Evolutionary conservation across 352 stramenopile species (phyloP).

Genomic region (Globisporangium perplexum): DNA sequence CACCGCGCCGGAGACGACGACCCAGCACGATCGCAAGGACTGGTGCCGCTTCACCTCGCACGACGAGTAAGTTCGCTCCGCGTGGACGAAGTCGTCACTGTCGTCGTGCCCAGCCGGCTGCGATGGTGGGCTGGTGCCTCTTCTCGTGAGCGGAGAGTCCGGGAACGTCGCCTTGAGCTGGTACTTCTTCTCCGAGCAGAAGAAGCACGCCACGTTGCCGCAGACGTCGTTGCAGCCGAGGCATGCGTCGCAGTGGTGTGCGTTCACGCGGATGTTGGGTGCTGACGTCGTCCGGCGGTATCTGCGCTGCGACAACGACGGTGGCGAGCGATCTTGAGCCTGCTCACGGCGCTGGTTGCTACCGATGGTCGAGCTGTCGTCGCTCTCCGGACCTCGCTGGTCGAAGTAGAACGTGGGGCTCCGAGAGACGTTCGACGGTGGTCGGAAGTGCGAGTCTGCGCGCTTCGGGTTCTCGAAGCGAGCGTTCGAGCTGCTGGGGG

Average conservation of each 20-base stretch:
- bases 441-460: not conserved
- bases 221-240: conserved; percentile 79
- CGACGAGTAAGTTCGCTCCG: conserved; percentile 70
- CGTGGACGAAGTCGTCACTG: conserved; percentile 3
- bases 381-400: not conserved
- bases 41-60: conserved; percentile 87
- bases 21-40: conserved; percentile 83
- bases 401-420: conserved; percentile 13
- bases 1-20: conserved; percentile 81
- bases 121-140: not conserved
- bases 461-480: not conserved
- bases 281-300: not conserved
- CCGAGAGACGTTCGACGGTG: conserved; percentile 2
- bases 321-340: not conserved
- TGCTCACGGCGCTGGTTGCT: not conserved
- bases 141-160: conserved; percentile 10
- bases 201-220: conserved; percentile 51
- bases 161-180: conserved; percentile 49
- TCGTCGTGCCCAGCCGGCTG: not conserved
- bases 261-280: conserved; percentile 7
- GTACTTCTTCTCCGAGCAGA: conserved; percentile 74
- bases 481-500: conserved; percentile 4
- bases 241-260: conserved; percentile 63
- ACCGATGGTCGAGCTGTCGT: not conserved
- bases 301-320: not conserved